phyloP scores from a whole-genome alignment of 345 rosid genomes.

The Streptanthus diversifolius region DNA sequence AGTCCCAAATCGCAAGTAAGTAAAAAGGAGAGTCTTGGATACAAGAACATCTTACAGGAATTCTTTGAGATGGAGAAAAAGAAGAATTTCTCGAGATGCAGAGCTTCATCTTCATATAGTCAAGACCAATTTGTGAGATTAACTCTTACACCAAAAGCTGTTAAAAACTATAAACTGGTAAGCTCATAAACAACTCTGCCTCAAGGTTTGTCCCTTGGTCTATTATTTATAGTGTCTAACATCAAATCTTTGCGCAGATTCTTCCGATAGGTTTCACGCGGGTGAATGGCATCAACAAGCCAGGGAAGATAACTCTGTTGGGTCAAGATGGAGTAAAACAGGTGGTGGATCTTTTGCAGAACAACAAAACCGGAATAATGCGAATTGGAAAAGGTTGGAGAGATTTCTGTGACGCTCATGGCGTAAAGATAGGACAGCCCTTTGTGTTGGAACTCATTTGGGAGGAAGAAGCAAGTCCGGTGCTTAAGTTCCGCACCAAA shows the following conservation, averaged over 20 bases:
- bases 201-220: constrained; percentile 1
- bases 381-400: constrained; percentile 28
- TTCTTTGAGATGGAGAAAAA: not conserved
- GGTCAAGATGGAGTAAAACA: constrained; percentile 11
- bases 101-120: constrained; percentile 22
- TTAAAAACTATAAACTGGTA: not conserved
- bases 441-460: constrained; percentile 29
- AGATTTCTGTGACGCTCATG: constrained; percentile 25
- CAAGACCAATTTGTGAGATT: constrained; percentile 16
- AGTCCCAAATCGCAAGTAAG: not conserved
- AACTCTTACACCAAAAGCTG: constrained; percentile 1
- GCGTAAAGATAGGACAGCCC: not conserved
- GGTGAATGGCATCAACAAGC: constrained; percentile 11
- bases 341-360: constrained; percentile 6
- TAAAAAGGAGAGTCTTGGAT: constrained; percentile 1
- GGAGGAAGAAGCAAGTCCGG: constrained; percentile 10
- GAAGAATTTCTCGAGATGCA: not conserved
- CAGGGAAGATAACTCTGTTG: constrained; percentile 15
- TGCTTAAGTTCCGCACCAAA: constrained; percentile 23
- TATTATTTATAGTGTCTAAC: not conserved
- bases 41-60: not conserved
- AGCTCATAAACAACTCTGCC: not conserved
- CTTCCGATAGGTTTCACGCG: constrained; percentile 22
- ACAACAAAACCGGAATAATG: not conserved
- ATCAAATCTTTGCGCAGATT: not conserved